These are phyloP conservation scores for Cladosporium velox DNA, from an alignment of 2,329 filamentous ascomycete genomes.

Conservation along the genomic window DNA sequence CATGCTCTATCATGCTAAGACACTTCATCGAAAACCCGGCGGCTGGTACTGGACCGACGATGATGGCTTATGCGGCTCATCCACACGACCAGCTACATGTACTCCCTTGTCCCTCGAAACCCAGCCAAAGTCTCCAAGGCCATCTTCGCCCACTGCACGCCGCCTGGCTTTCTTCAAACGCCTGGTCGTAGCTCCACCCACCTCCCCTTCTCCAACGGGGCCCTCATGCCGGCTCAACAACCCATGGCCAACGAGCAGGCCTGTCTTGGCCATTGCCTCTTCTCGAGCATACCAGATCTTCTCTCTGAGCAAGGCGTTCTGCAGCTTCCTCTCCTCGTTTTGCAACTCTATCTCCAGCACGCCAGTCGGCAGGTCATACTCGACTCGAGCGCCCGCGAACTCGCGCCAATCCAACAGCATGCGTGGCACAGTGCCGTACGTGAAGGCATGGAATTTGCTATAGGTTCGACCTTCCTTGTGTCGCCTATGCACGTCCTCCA, in stretches of 20 bases:
- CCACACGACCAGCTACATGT: background rate
- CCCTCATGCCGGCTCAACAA: background rate
- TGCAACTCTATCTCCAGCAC: slow-evolving; percentile 29
- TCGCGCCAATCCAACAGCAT: slow-evolving; percentile 33
- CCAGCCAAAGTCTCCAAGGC: background rate
- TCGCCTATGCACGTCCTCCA: slow-evolving; percentile 4
- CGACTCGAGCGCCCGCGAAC: slow-evolving; percentile 26
- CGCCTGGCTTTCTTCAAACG: background rate
- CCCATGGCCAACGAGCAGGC: background rate
- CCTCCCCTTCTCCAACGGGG: background rate
- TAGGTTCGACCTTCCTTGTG: background rate
- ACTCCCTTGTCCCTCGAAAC: background rate
- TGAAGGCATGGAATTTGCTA: background rate
- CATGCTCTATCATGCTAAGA: background rate
- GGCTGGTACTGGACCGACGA: background rate
- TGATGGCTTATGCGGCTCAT: background rate
- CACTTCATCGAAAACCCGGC: background rate
- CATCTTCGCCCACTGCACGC: background rate
- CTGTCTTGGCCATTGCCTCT: background rate
- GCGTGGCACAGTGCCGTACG: slow-evolving; percentile 26
- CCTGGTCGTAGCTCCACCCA: background rate
- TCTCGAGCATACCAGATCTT: background rate
- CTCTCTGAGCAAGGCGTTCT: background rate
- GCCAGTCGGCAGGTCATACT: slow-evolving; percentile 36
- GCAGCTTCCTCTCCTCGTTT: background rate